Percentiles rank a stretch among this genome's conserved stretches.
Conservation (phyloP, 2,329 filamentous ascomycete species). For the Calonectria hongkongensis region DNA sequence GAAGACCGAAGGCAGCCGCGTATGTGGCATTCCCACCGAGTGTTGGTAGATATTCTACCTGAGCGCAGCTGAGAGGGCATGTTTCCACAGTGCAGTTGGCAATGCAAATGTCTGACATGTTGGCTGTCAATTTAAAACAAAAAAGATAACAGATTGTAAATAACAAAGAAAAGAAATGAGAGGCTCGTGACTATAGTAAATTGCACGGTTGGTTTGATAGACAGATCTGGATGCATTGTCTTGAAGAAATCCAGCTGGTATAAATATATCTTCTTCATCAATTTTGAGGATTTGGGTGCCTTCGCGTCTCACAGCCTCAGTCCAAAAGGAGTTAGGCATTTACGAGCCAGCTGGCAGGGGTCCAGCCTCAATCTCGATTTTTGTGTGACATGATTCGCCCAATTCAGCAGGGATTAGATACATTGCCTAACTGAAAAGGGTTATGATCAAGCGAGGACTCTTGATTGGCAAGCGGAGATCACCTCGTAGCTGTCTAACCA, state of each 20-base stretch:
- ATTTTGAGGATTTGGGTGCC: background rate
- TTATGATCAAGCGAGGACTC: background rate
- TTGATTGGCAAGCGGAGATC: slow-evolving; percentile 1
- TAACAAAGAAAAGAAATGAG: background rate
- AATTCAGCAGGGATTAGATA: background rate
- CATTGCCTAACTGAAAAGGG: background rate
- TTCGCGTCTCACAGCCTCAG: background rate
- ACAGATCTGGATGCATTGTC: background rate
- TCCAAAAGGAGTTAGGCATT: slow-evolving; percentile 19
- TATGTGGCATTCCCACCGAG: slow-evolving; percentile 54
- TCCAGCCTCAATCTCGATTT: background rate
- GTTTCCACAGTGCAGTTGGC: slow-evolving; percentile 63
- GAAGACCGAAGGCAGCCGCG: slow-evolving; percentile 63
- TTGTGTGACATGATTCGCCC: background rate
- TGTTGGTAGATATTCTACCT: slow-evolving; percentile 64
- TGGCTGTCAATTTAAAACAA: background rate
- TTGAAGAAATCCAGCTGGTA: background rate
- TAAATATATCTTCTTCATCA: slow-evolving; percentile 1
- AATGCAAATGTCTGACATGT: slow-evolving; percentile 27
- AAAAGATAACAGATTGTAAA: background rate
- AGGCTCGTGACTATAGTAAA: background rate
- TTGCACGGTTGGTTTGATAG: background rate
- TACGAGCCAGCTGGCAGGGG: background rate
- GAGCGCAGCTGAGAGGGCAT: slow-evolving; percentile 59
- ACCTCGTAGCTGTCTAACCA: slow-evolving; percentile 20